phyloP scores from a whole-genome alignment of 257 asterid genomes.

The Anisodus acutangulus region DNA sequence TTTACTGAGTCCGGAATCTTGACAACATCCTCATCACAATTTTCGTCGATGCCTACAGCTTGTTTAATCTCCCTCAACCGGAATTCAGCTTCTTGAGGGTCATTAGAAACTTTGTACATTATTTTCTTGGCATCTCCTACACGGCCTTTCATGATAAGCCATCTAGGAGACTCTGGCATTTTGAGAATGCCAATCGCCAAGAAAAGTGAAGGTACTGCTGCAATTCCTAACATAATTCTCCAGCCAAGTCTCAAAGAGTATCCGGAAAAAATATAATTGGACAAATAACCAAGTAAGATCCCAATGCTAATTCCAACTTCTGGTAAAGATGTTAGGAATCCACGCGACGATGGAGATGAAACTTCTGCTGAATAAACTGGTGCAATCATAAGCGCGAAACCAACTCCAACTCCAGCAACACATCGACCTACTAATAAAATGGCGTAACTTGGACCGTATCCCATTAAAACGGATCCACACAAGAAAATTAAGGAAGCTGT shows the following conservation, averaged over 20 bases:
- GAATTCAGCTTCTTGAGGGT: slow-evolving; percentile 53
- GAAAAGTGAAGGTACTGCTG: slow-evolving; percentile 62
- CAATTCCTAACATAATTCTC: slow-evolving; percentile 81
- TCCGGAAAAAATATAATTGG: slow-evolving; percentile 52
- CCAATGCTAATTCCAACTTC: slow-evolving; percentile 75
- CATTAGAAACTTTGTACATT: slow-evolving; percentile 51
- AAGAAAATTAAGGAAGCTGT: slow-evolving; percentile 64
- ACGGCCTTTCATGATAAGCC: slow-evolving; percentile 66
- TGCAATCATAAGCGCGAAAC: slow-evolving; percentile 86
- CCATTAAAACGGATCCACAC: slow-evolving; percentile 71
- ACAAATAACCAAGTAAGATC: slow-evolving; percentile 62
- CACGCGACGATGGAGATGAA: slow-evolving; percentile 66
- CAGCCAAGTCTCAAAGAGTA: slow-evolving; percentile 54
- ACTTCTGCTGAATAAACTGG: slow-evolving; percentile 84
- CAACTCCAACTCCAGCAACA: slow-evolving; percentile 76
- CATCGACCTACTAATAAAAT: slow-evolving; percentile 60
- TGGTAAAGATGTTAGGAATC: slow-evolving; percentile 66
- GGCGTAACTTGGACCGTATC: slow-evolving; percentile 59
- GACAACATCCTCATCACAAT: slow-evolving; percentile 48
- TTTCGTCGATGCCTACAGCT: slow-evolving; percentile 57
- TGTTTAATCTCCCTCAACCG: slow-evolving; percentile 53
- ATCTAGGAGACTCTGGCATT: slow-evolving; percentile 88
- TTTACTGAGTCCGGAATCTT: slow-evolving; percentile 29
- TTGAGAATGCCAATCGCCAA: slow-evolving; percentile 55
- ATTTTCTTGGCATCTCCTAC: slow-evolving; percentile 60